Evolutionary conservation across 345 rosid genomes (phyloP), one percentile per base, ranked within the genome.

Genomic region (Salix udensis): DNA sequence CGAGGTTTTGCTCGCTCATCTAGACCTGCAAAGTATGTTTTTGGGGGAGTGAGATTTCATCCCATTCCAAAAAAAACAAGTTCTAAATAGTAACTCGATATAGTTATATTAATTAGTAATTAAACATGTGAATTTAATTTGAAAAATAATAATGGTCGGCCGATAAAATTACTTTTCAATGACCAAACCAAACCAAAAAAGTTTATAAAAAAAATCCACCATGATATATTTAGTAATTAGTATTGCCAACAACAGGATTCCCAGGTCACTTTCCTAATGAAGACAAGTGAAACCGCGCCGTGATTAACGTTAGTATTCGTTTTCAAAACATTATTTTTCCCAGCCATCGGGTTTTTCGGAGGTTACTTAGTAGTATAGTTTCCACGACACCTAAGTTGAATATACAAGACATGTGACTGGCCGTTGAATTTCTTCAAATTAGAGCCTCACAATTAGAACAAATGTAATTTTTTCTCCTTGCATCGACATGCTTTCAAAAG

Each of bases 281-380:
- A n/a, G 23, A 4, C 13, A 44, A 67, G 68, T 34, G 65, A 58
- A 50, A 71, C 65, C 11, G 19, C 23, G 69, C 86, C 88, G 88
- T 79, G 82, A 85, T 85, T 78, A 44, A 5, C 84, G 87, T 70
- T 60, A 37, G 12, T 50, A 14, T 44, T 19, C 34, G 18, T 50
- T 58, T 7, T 2, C 34, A 37, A 69, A 11, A 55, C 67, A 58
- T 58, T 74, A 1, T 67, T n/a, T 40, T 26, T 36, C 37, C 86
- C 83, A 46, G 70, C 8, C 60, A 76, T 83, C 83, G 83, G 83
- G 50, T 2, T 31, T 31, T 23, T 40, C 18, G 46, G 73, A 26
- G 55, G 68, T 31, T 34, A 21, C 70, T n/a, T 19, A 16, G 8
- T 9, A 7, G n/a, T 52, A 19, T n/a, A 52, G 19, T 52, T 52